These are phyloP conservation scores for Xylaria sp. DNA, from an alignment of 2,329 filamentous ascomycete genomes.

Conservation along the genomic window DNA sequence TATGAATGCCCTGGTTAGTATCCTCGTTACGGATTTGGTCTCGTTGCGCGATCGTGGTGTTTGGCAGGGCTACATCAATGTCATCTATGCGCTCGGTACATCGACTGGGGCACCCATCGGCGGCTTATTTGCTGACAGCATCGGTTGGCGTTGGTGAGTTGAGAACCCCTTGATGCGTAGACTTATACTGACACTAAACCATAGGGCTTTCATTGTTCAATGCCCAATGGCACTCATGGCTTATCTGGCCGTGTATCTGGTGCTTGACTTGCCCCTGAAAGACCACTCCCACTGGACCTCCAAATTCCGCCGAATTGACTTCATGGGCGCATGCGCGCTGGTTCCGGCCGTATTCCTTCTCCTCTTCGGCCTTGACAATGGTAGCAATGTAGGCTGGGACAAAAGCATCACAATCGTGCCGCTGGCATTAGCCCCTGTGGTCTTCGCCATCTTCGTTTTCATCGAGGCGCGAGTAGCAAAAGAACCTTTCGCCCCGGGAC, in stretches of 20 bases:
- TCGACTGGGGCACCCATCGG: conserved; percentile 33
- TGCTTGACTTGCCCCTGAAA: conserved; percentile 55
- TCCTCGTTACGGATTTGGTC: conserved; percentile 47
- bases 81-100: conserved; percentile 33
- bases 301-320: conserved; percentile 66
- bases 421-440: conserved; percentile 48
- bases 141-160: conserved; percentile 42
- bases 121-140: conserved; percentile 26
- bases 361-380: conserved; percentile 65
- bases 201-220: conserved; percentile 65
- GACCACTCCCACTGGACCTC: conserved; percentile 57
- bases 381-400: conserved; percentile 66
- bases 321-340: conserved; percentile 63
- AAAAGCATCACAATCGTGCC: conserved; percentile 52
- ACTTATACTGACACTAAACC: conserved; percentile 1
- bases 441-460: conserved; percentile 62
- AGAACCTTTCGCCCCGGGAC: conserved; percentile 69
- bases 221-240: conserved; percentile 63
- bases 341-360: conserved; percentile 60
- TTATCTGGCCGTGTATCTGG: conserved; percentile 56
- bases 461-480: conserved; percentile 63
- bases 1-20: conserved; percentile 38
- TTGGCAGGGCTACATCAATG: conserved; percentile 36
- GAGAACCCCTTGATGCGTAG: not conserved
- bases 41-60: conserved; percentile 42